A percentile compares a stretch with the other conserved stretches of the same genome.
Conservation (phyloP, 2,329 filamentous ascomycete genomes). For the Colletotrichum tanaceti region DNA sequence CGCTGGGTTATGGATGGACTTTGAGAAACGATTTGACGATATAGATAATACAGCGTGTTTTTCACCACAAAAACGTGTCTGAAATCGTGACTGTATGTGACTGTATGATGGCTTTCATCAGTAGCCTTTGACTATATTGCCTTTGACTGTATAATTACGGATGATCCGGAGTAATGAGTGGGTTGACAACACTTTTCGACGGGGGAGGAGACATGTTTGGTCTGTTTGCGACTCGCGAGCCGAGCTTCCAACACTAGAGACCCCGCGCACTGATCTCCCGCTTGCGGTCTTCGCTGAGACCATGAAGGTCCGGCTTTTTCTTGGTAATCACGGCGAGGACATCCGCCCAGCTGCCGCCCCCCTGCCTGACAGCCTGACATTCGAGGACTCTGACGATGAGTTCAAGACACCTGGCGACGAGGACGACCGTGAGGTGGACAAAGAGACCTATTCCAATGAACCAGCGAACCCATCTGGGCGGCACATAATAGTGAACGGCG, state of each 20-base stretch:
- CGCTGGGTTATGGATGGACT: conserved; percentile 31
- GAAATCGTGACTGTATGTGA: neutral
- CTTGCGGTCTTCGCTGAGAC: neutral
- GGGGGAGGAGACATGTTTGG: no score
- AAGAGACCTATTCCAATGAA: neutral
- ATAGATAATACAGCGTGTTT: conserved; percentile 39
- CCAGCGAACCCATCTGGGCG: conserved; percentile 12
- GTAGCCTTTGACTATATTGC: no score
- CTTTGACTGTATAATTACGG: no score
- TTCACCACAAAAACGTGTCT: conserved; percentile 1
- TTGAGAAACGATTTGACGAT: conserved; percentile 40
- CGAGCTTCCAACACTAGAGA: no score
- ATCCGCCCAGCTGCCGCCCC: neutral
- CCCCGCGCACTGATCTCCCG: neutral
- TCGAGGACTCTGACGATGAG: neutral
- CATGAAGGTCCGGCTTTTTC: neutral
- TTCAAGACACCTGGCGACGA: neutral
- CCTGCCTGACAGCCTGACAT: neutral
- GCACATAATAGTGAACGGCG: conserved; percentile 7
- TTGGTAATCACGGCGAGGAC: neutral
- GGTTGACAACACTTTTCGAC: no score
- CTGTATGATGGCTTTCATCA: no score
- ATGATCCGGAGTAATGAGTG: no score
- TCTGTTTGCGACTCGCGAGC: no score
- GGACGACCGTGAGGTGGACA: neutral